Percentiles rank a stretch among this genome's conserved stretches.
These are phyloP conservation scores for Candida anglica DNA, from an alignment of 805 yeast species.

Conservation along the genomic window DNA sequence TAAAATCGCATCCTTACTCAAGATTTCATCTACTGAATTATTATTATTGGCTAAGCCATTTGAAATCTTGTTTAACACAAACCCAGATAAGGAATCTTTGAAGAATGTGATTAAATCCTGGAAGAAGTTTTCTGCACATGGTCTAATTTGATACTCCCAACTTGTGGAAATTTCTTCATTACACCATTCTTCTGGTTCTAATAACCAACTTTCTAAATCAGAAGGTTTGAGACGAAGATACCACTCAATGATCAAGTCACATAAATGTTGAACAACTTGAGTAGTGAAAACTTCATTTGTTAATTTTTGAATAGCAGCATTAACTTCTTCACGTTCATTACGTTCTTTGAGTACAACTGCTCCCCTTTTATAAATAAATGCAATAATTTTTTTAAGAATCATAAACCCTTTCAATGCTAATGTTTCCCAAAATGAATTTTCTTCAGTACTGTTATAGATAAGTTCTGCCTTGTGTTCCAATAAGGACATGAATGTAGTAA, in stretches of 20 bases:
- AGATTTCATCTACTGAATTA: conserved; percentile 43
- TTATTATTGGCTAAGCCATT: conserved; percentile 25
- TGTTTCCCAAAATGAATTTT: conserved; percentile 69
- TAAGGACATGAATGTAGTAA: conserved; percentile 57
- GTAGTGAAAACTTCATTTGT: conserved; percentile 56
- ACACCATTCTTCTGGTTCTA: conserved; percentile 92
- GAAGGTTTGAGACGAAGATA: conserved; percentile 70
- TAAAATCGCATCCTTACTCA: conserved; percentile 74
- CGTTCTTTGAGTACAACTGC: conserved; percentile 62
- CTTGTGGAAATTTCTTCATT: conserved; percentile 71
- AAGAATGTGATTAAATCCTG: conserved; percentile 68
- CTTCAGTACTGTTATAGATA: conserved; percentile 57
- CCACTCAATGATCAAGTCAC: conserved; percentile 66
- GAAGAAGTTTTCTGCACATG: conserved; percentile 83
- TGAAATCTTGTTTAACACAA: conserved; percentile 59
- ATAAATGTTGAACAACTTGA: conserved; percentile 50
- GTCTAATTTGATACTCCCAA: conserved; percentile 81
- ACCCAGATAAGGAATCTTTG: conserved; percentile 49
- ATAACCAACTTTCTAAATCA: conserved; percentile 77
- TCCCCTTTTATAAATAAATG: conserved; percentile 61
- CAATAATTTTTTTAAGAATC: conserved; percentile 61
- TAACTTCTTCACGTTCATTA: conserved; percentile 62
- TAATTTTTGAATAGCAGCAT: conserved; percentile 50
- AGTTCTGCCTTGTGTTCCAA: conserved; percentile 61
- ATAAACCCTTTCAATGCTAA: conserved; percentile 63